Evolutionary conservation across 805 yeast genomes (phyloP).

Genomic region (Clavispora carvajalis): DNA sequence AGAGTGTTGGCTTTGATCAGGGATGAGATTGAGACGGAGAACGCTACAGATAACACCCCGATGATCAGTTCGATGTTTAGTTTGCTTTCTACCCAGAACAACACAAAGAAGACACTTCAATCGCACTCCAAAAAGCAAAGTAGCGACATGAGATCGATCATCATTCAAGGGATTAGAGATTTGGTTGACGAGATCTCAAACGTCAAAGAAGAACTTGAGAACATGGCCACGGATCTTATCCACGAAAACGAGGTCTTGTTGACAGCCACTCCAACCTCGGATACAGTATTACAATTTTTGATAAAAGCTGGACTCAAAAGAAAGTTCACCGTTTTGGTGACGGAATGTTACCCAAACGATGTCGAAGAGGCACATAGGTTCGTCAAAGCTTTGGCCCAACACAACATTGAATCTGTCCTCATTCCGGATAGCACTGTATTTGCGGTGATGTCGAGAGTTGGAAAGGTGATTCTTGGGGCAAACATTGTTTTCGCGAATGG

Average conservation of each 20-base stretch:
- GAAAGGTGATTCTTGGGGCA: conserved; percentile 92
- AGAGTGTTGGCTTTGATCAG: conserved; percentile 81
- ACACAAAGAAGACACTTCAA: conserved; percentile 18
- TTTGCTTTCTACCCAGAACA: conserved; percentile 51
- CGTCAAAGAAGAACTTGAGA: conserved; percentile 85
- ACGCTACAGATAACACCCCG: conserved; percentile 35
- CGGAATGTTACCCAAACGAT: conserved; percentile 90
- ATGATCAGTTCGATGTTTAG: conserved; percentile 80
- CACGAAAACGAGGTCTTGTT: conserved; percentile 83
- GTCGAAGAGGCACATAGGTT: conserved; percentile 71
- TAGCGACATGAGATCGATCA: conserved; percentile 73
- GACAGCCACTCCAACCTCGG: conserved; percentile 93
- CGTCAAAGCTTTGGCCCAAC: conserved; percentile 73
- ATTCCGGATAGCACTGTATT: conserved; percentile 90
- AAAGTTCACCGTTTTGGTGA: conserved; percentile 84
- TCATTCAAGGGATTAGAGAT: conserved; percentile 89
- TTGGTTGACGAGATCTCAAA: conserved; percentile 86
- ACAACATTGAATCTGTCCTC: conserved; percentile 83
- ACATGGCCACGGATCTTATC: conserved; percentile 86
- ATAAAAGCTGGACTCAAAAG: conserved; percentile 84
- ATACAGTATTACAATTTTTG: conserved; percentile 81
- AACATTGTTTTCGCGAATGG: conserved; percentile 94
- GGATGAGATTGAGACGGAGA: conserved; percentile 68
- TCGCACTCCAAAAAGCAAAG: conserved; percentile 37
- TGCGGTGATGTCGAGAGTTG: conserved; percentile 96